Conservation (phyloP, 306 rosid genomes). For the Styphnolobium japonicum region DNA sequence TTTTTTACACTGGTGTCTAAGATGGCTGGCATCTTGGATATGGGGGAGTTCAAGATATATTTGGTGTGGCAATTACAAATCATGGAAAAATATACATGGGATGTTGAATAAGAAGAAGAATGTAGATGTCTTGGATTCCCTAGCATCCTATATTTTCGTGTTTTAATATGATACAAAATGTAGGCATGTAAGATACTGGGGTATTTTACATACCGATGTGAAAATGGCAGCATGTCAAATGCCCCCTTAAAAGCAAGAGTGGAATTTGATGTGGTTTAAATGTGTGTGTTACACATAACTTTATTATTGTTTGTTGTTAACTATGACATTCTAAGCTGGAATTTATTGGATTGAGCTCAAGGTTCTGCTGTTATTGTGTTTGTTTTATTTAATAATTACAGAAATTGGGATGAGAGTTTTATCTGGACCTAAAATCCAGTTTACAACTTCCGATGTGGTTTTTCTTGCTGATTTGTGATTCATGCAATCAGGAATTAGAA, state of each 20-base stretch:
- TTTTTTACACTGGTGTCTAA: neutral
- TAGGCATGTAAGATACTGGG: neutral
- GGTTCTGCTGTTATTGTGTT: neutral
- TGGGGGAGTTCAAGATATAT: neutral
- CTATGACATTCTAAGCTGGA: neutral
- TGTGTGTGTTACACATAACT: neutral
- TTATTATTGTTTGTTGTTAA: neutral
- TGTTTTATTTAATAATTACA: neutral
- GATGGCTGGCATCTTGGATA: neutral
- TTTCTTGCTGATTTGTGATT: conserved; percentile 13
- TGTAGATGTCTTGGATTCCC: neutral
- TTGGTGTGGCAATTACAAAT: neutral
- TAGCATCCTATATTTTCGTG: neutral
- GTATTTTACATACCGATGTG: neutral
- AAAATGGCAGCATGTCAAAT: neutral
- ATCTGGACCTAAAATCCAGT: neutral
- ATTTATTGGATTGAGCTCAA: neutral
- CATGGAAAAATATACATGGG: neutral
- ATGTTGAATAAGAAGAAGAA: neutral
- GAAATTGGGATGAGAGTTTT: neutral
- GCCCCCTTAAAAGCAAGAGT: neutral
- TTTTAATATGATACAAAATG: neutral
- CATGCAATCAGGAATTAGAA: conserved; percentile 56
- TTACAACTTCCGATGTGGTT: neutral
- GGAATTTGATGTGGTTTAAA: neutral